Evolutionary conservation across 768 basidiomycete species (phyloP).

Genomic region (Tricholoma bakamatsutake): DNA sequence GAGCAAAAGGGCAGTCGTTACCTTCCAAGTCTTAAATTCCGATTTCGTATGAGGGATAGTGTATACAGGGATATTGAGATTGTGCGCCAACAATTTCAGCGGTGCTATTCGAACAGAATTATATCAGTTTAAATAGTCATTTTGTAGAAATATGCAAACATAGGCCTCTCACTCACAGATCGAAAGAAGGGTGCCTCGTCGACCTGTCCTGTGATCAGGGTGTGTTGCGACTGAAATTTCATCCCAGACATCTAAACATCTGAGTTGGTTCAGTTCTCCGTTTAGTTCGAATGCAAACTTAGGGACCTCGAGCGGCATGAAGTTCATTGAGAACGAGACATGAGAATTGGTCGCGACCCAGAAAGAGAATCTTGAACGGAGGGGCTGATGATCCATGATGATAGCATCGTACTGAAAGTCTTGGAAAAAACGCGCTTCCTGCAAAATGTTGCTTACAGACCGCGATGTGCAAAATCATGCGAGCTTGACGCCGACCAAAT

Average conservation of each 20-base stretch:
- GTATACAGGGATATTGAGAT: constrained; percentile 47
- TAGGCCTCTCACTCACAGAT: constrained; percentile 39
- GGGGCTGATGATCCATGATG: not conserved
- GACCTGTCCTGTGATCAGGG: constrained; percentile 58
- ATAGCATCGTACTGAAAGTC: not conserved
- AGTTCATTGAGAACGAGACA: constrained; percentile 64
- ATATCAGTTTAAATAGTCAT: constrained; percentile 5
- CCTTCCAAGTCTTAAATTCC: constrained; percentile 64
- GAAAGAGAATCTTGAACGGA: constrained; percentile 72
- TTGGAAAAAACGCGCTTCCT: not conserved
- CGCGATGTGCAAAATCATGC: not conserved
- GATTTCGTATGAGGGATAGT: constrained; percentile 53
- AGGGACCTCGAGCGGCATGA: constrained; percentile 53
- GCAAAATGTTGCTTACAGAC: not conserved
- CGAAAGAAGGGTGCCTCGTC: constrained; percentile 51
- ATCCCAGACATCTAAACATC: constrained; percentile 69
- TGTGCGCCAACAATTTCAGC: constrained; percentile 53
- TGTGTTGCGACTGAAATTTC: constrained; percentile 64
- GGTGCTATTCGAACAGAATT: constrained; percentile 47
- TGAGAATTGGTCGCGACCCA: constrained; percentile 88
- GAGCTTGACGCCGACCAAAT: too few species aligned
- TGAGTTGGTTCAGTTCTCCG: not conserved
- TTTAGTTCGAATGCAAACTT: not conserved
- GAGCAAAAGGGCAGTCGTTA: constrained; percentile 20
- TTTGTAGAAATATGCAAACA: not conserved